phyloP scores from a whole-genome alignment of 805 yeast species.

The Candida qinlingensis region DNA sequence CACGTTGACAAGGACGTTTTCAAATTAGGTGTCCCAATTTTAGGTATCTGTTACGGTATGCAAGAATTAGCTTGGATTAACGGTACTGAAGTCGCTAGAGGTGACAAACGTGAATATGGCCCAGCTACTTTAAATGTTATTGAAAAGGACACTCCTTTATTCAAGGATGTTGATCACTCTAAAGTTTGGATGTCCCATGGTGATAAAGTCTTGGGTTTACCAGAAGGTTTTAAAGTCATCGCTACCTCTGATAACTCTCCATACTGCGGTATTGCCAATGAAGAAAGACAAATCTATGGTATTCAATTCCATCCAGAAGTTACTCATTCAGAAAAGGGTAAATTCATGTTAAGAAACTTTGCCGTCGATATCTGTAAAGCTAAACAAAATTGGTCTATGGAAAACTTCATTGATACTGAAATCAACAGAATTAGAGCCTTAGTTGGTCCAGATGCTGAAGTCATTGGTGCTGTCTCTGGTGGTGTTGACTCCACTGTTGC shows the following conservation, averaged over 20 bases:
- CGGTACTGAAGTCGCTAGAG: constrained; percentile 86
- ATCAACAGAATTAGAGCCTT: constrained; percentile 83
- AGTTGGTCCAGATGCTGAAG: constrained; percentile 98
- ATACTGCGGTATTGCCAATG: constrained; percentile 85
- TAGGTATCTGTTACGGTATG: constrained; percentile 99
- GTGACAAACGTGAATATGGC: constrained; percentile 97
- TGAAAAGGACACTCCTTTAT: constrained; percentile 63
- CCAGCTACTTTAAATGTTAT: constrained; percentile 83
- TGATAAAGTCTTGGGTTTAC: constrained; percentile 88
- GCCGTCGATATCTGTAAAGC: constrained; percentile 90
- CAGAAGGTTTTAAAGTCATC: constrained; percentile 80
- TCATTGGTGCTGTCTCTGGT: constrained; percentile 98
- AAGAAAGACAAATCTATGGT: constrained; percentile 73
- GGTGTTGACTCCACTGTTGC: constrained; percentile 99
- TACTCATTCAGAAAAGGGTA: constrained; percentile 92
- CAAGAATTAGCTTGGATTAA: constrained; percentile 98
- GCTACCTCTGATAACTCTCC: constrained; percentile 95
- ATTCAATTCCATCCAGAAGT: constrained; percentile 99
- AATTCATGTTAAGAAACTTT: constrained; percentile 79
- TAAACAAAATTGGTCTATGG: constrained; percentile 93
- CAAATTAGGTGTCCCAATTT: constrained; percentile 84
- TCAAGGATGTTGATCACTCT: constrained; percentile 86
- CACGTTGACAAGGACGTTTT: constrained; percentile 95
- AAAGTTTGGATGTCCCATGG: constrained; percentile 99
- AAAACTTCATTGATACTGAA: constrained; percentile 95